Evolutionary conservation across 306 rosid genomes (phyloP), one percentile per base, ranked within the genome.

Genomic region (Coriaria nepalensis): DNA sequence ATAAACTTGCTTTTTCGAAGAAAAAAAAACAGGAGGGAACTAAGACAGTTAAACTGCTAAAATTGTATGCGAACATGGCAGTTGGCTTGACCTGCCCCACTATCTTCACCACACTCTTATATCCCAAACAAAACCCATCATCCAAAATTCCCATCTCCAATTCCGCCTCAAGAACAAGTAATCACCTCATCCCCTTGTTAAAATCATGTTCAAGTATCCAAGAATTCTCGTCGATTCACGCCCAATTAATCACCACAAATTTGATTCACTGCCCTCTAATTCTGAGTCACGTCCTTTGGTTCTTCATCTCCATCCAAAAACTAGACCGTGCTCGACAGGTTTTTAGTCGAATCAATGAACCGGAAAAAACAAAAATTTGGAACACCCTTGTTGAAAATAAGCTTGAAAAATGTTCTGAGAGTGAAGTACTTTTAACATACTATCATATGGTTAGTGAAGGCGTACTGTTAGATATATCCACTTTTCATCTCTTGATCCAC

Each of bases 161-260:
- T 58, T 52, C 37, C 10, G 7, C 32, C 38, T 44, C 40, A 5
- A 38, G 13, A 44, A 0, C 58, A n/a, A n/a, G n/a, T 34, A 15
- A 43, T 47, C 9, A 29, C 32, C 12, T 49, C 40, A 43, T 56
- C 40, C 29, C 69, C 12, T 44, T 50, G 20, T 55, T 56, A 49
- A 56, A 44, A 49, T 64, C 69, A 37, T 64, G 69, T 29, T 56
- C 69, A 43, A 56, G 32, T 13, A 13, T 50, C 14, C 33, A 37
- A 40, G 63, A 65, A 10, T 46, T 66, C 15, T 36, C 40, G n/a
- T 60, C 45, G 34, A 40, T 66, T 33, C 65, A 57, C 34, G 55
- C 60, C 43, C 60, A 47, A 10, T 46, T 66, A 32, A 59, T 58
- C 65, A 58, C 62, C 15, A 61, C 67, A 41, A 60, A 60, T 35